Base-by-base conservation (phyloP, 2,329 filamentous ascomycete genomes). In the Ophiostoma ips region DNA sequence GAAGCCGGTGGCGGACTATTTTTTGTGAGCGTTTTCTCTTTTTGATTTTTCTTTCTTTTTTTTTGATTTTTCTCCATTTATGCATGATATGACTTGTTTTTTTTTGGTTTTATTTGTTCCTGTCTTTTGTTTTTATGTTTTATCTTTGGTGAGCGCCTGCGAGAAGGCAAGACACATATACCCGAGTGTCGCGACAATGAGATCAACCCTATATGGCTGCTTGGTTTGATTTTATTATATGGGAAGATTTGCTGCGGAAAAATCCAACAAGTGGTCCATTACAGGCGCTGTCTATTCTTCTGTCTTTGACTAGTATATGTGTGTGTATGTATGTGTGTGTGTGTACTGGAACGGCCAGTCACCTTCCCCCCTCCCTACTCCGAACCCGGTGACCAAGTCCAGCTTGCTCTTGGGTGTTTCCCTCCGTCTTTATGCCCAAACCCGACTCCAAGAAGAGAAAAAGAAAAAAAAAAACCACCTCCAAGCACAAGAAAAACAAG, bases 1-100 rank as follows among this genome's bases (percentile, higher is more conserved):
- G 76, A 96, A 96, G 67, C 92, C 92, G 3, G 87, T 95, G 49
- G 88, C 88, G 13, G 90, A 96, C 68, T 98, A 96, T 71, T 98
- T 98, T 66, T 71, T 98, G 67, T 81, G 64, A 65, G 6, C 5
- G 35, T 5, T 38, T 30, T 15, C 28, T 31, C 11, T 16, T 28
- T 31, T 37, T 45, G 40, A 12, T 24, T 35, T 45, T 40, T 18
- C 10, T 11, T 19, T 40, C 19, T 40, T 13, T 40, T 13, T 19
- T 40, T 12, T 40, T 19, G 8, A 11, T 38, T 21, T 38, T 24
- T 31, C 3, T 43, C 8, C n/a, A n/a, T n/a, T n/a, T n/a, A n/a
- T n/a, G n/a, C n/a, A n/a, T n/a, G n/a, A n/a, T n/a, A n/a, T n/a
- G n/a, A n/a, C n/a, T n/a, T n/a, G n/a, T n/a, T n/a, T 15, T 12